Evolutionary conservation across 176 grass and related monocot genomes (phyloP).

Genomic region (Cymbopogon citratus): DNA sequence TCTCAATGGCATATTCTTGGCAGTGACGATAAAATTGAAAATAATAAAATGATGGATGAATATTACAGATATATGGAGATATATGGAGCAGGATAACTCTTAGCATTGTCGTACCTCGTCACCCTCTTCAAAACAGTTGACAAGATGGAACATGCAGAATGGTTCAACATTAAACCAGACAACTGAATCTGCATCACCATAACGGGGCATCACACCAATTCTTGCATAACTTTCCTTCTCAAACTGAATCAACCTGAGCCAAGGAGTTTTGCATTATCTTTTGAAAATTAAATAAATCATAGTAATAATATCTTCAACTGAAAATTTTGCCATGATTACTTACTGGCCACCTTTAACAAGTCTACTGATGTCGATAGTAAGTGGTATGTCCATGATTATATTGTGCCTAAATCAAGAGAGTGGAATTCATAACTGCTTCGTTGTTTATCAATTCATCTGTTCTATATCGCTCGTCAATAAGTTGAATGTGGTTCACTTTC

Average conservation of each 20-base stretch:
- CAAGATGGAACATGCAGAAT: conserved; percentile 49
- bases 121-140: conserved; percentile 49
- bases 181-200: conserved; percentile 48
- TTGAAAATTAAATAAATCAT: not conserved
- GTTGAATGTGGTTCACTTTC: not conserved
- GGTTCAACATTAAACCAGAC: conserved; percentile 52
- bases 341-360: conserved; percentile 37
- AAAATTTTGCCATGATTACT: conserved; percentile 16
- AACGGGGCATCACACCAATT: conserved; percentile 56
- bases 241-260: conserved; percentile 44
- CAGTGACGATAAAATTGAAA: not conserved
- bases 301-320: not conserved
- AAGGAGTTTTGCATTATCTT: not conserved
- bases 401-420: conserved; percentile 39
- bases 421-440: not conserved
- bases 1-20: not conserved
- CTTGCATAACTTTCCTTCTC: conserved; percentile 54
- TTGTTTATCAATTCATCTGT: not conserved
- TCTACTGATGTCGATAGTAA: conserved; percentile 45
- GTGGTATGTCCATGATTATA: conserved; percentile 49
- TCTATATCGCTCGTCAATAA: not conserved
- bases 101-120: conserved; percentile 41
- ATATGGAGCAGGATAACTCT: not conserved
- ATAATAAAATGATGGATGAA: not conserved
- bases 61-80: not conserved